Evolutionary conservation across 73 alveolate genomes (phyloP), one percentile per base, ranked within the genome.

Genomic region (Paramecium caudatum): DNA sequence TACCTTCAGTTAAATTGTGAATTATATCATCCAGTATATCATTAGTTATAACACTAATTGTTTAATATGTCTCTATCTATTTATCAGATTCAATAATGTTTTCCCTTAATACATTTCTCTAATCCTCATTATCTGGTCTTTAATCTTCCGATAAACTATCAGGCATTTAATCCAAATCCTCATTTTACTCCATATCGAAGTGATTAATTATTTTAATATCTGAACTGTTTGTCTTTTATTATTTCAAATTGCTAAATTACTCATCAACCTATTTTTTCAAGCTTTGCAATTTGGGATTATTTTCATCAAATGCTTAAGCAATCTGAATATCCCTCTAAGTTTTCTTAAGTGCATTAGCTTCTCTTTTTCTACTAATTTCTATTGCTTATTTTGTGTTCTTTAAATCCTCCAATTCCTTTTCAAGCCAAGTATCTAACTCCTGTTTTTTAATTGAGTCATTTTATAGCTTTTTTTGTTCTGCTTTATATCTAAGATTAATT

Each of bases 361-460:
- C 88, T 74, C 68, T 74, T 23, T 74, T 74, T 74, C 88, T 74
- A 74, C 88, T 74, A 1, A 74, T 39, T 47, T 74, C 88, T 3
- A 74, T 74, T 1, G 88, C 88, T 21, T 27, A 17, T 21, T 45
- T 74, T 39, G 88, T 74, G 9, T 74, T 39, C 21, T 25, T 37
- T 25, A 74, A 36, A 39, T 74, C 88, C 19, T 74, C 88, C 45
- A 36, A 21, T 12, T 74, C 88, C 32, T 74, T 74, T 17, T 39
- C 69, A 1, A 41, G n/a, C 88, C 88, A 74, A 27, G n/a, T 39
- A 3, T 74, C 88, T 9, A 74, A 9, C 25, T 74, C 88, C 19
- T 15, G 5, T 74, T 39, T 41, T 47, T 74, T 39, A 17, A 23
- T 55, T 1, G 37, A 13, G 16, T 74, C 69, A 41, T 19, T 47